Evolutionary conservation across 148 eudicot species (phyloP).

Genomic region (Suaeda aralocaspica): DNA sequence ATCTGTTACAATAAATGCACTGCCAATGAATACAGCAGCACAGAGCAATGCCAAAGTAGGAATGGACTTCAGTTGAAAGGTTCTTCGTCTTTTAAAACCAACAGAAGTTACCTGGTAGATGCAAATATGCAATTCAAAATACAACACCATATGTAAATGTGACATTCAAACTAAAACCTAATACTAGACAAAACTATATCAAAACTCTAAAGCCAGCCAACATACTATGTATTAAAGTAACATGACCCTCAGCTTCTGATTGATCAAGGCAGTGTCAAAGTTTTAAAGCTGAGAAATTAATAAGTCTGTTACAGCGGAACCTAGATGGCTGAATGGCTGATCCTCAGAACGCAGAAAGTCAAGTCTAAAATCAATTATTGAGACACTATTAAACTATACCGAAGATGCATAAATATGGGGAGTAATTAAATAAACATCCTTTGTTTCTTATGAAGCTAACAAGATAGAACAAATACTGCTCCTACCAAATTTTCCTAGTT

Average conservation of each 20-base stretch:
- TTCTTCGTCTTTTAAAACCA: slow-evolving; percentile 31
- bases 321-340: neutral
- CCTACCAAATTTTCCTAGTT: neutral
- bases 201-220: neutral
- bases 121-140: neutral
- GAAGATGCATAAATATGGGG: neutral
- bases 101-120: slow-evolving; percentile 19
- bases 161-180: neutral
- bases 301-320: neutral
- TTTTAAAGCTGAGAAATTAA: neutral
- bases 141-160: slow-evolving; percentile 8
- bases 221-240: neutral
- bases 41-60: slow-evolving; percentile 39
- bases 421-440: neutral
- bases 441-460: neutral
- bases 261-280: neutral
- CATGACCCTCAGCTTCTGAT: neutral
- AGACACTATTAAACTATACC: neutral
- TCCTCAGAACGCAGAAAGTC: neutral
- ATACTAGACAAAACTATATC: neutral
- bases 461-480: neutral
- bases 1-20: slow-evolving; percentile 39
- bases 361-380: neutral
- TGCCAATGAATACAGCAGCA: slow-evolving; percentile 37
- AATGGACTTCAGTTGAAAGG: slow-evolving; percentile 31